Evolutionary conservation across 1,284 basidiomycete species (phyloP).

Genomic region (Thecaphora frezii): DNA sequence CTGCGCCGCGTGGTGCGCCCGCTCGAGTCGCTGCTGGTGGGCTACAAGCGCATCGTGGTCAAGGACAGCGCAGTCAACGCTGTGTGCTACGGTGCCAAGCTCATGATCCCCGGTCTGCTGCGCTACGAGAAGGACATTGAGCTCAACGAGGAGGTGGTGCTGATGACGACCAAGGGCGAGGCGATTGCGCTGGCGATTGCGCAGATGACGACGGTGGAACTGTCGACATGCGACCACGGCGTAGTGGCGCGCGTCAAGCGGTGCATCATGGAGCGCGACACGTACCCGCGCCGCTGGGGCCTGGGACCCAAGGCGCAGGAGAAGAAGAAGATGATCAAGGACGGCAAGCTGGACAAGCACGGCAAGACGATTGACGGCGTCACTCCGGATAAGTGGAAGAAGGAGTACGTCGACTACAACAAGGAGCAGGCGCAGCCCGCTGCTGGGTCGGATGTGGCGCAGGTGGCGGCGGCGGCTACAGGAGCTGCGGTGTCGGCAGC

Average conservation of each 20-base stretch:
- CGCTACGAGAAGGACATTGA: slow-evolving; percentile 96
- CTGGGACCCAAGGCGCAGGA: slow-evolving; percentile 92
- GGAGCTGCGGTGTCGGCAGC: slow-evolving; percentile 17
- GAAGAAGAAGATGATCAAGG: slow-evolving; percentile 81
- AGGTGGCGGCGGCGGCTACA: slow-evolving; percentile 14
- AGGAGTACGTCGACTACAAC: slow-evolving; percentile 88
- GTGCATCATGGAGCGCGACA: slow-evolving; percentile 98
- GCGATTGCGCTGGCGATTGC: slow-evolving; percentile 85
- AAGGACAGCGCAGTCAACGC: slow-evolving; percentile 99
- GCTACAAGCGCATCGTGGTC: slow-evolving; percentile 98
- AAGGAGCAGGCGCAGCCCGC: slow-evolving; percentile 57
- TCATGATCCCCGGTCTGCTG: slow-evolving; percentile 98
- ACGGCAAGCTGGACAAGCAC: slow-evolving; percentile 92
- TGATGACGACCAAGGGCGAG: slow-evolving; percentile 99
- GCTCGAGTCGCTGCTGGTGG: slow-evolving; percentile 87
- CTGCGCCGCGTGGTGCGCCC: slow-evolving; percentile 92
- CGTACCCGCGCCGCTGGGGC: slow-evolving; percentile 97
- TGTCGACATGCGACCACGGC: slow-evolving; percentile 96
- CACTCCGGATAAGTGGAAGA: slow-evolving; percentile 87
- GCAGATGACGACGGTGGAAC: slow-evolving; percentile 92
- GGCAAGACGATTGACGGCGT: slow-evolving; percentile 87
- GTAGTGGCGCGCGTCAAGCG: slow-evolving; percentile 99
- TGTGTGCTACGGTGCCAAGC: slow-evolving; percentile 98
- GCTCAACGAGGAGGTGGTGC: slow-evolving; percentile 92
- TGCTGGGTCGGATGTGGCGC: slow-evolving; percentile 9